Conservation (phyloP, 169 alveolate genomes). For the Cryptosporidium bovis region DNA sequence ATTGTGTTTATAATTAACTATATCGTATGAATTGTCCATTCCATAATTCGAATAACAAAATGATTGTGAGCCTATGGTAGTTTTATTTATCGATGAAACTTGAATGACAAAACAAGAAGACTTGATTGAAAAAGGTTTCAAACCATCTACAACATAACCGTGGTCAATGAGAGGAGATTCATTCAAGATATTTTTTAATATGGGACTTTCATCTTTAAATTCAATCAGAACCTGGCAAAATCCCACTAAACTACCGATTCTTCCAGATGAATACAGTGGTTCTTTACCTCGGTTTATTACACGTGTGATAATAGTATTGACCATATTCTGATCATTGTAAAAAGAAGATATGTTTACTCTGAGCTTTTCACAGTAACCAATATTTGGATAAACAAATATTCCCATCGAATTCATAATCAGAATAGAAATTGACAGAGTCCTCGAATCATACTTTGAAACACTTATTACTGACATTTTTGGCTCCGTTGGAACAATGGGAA, state of each 20-base stretch:
- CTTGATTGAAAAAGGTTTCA: neutral
- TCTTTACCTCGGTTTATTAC: neutral
- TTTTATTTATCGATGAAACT: constrained; percentile 1
- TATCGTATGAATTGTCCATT: too few species aligned
- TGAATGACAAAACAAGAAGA: constrained; percentile 40
- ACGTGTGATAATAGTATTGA: neutral
- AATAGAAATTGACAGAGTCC: constrained; percentile 3
- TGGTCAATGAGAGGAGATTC: neutral
- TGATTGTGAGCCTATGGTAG: constrained; percentile 42
- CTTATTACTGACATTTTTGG: neutral
- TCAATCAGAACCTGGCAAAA: constrained; percentile 9
- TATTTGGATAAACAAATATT: constrained; percentile 13
- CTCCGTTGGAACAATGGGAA: constrained; percentile 25
- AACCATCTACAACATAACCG: neutral
- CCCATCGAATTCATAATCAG: constrained; percentile 54
- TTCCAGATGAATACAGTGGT: neutral
- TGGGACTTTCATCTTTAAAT: neutral
- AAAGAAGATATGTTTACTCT: constrained; percentile 9
- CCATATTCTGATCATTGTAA: neutral
- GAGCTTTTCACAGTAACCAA: constrained; percentile 4
- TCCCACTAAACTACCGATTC: neutral
- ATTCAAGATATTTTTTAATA: neutral
- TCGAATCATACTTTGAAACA: neutral
- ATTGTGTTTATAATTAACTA: too few species aligned
- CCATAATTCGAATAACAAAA: constrained; percentile 13